Conservation (phyloP, 139 green algal species). For the Prasinococcaceae sp. region DNA sequence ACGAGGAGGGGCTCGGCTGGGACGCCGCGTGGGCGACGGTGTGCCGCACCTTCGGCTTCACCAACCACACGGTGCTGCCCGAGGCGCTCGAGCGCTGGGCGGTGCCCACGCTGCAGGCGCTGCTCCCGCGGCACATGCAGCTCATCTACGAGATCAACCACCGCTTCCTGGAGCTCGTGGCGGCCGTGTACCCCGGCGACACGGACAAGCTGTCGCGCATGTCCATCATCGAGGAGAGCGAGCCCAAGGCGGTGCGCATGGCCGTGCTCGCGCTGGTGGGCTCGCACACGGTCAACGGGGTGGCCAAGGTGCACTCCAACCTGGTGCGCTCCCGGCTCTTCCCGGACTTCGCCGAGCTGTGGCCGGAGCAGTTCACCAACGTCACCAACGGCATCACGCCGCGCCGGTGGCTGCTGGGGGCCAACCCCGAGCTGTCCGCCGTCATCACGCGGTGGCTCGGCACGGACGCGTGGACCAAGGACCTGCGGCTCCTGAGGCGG, state of each 20-base stretch:
- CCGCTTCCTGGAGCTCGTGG: slow-evolving; percentile 74
- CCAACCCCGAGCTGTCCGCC: slow-evolving; percentile 25
- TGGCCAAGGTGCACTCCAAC: slow-evolving; percentile 86
- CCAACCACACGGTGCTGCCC: slow-evolving; percentile 90
- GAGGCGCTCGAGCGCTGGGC: slow-evolving; percentile 82
- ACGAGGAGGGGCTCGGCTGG: slow-evolving; percentile 86
- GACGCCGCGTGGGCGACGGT: slow-evolving; percentile 76
- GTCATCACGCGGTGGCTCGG: slow-evolving; percentile 69
- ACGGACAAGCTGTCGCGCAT: slow-evolving; percentile 66
- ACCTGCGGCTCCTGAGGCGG: slow-evolving; percentile 33
- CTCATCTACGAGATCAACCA: slow-evolving; percentile 99
- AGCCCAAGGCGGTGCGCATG: slow-evolving; percentile 81
- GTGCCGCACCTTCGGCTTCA: slow-evolving; percentile 38
- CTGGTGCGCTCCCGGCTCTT: slow-evolving; percentile 74
- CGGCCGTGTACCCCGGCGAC: slow-evolving; percentile 49
- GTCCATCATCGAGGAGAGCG: slow-evolving; percentile 88
- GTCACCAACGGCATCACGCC: slow-evolving; percentile 92
- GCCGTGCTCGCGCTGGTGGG: slow-evolving; percentile 82
- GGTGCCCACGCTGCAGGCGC: slow-evolving; percentile 23
- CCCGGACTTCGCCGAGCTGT: slow-evolving; percentile 46
- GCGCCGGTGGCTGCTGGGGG: slow-evolving; percentile 57
- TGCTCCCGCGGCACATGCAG: slow-evolving; percentile 87
- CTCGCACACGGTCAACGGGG: slow-evolving; percentile 78
- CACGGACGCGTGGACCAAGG: slow-evolving; percentile 48
- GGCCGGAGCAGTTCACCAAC: slow-evolving; percentile 84